Conservation (phyloP, 306 rosid genomes). For the Castanea mollissima region DNA sequence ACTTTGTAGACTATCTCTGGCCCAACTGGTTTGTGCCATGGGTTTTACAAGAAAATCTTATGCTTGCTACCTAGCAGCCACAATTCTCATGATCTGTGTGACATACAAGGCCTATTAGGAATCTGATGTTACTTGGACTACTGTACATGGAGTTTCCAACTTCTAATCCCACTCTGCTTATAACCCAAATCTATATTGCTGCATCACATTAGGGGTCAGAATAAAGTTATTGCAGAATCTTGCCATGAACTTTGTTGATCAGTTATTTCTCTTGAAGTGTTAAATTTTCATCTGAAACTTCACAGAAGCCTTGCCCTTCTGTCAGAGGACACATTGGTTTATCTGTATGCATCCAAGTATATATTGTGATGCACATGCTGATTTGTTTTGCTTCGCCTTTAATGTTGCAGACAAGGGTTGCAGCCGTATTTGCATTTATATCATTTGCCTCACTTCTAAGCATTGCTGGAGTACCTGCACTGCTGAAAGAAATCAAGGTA, state of each 20-base stretch:
- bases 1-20: neutral
- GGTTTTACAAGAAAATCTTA: neutral
- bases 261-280: neutral
- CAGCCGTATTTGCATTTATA: constrained; percentile 82
- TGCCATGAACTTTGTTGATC: neutral
- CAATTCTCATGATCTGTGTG: neutral
- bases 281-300: neutral
- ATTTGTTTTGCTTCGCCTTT: constrained; percentile 8
- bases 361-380: neutral
- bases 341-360: neutral
- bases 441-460: constrained; percentile 89
- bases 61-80: neutral
- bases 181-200: neutral
- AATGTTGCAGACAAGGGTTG: constrained; percentile 86
- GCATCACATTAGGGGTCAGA: neutral
- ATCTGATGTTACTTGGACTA: neutral
- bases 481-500: constrained; percentile 86
- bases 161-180: neutral
- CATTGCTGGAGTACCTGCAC: constrained; percentile 88
- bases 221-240: neutral
- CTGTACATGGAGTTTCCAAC: neutral
- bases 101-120: neutral
- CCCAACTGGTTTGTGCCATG: neutral
- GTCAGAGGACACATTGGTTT: neutral
- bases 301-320: neutral